A percentile compares a stretch with the other conserved stretches of the same genome.
Evolutionary conservation across 140 eudicot species (phyloP).

Genomic region (Erigeron philadelphicus): DNA sequence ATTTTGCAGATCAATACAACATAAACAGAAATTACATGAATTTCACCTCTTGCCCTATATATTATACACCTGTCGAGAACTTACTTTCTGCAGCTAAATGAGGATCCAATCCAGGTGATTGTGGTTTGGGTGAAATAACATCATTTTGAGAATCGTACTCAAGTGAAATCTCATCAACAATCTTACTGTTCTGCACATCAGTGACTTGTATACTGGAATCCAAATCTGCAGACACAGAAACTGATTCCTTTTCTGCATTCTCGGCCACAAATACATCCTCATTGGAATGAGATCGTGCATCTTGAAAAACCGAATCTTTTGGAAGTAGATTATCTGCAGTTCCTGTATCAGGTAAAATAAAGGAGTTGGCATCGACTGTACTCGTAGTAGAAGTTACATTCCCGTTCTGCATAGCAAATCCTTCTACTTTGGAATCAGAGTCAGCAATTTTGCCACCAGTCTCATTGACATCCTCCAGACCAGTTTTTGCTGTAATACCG

Average conservation of each 20-base stretch:
- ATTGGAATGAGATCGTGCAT: no score
- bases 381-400: no score
- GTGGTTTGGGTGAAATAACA: background rate
- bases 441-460: no score
- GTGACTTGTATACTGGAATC: background rate
- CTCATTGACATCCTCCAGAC: background rate
- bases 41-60: background rate
- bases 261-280: background rate
- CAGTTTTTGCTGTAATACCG: background rate
- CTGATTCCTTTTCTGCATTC: constrained; percentile 15
- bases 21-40: background rate
- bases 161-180: constrained; percentile 7
- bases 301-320: no score
- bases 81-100: background rate
- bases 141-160: background rate
- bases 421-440: no score
- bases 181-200: constrained; percentile 5
- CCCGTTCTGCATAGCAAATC: no score
- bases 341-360: no score
- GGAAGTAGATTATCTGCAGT: no score
- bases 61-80: background rate
- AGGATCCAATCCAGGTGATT: constrained; percentile 7
- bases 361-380: no score
- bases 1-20: background rate
- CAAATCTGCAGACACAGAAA: constrained; percentile 14